Conservation (phyloP, 1,284 basidiomycete species). For the Papiliotrema laurentii region DNA sequence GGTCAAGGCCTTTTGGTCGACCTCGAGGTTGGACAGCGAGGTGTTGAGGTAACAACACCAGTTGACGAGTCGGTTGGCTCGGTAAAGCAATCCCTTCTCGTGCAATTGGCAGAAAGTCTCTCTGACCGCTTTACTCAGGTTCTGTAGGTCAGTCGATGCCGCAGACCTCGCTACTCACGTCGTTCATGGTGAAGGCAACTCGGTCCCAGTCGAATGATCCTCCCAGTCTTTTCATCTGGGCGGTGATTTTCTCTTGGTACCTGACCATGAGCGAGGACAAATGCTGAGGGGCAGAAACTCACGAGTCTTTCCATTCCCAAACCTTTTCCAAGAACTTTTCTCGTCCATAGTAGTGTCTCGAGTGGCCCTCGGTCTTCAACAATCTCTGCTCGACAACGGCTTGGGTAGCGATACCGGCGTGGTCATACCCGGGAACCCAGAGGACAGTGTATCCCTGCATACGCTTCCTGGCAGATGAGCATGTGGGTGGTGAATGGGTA, state of each 20-base stretch:
- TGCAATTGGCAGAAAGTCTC: constrained; percentile 89
- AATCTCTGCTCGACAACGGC: constrained; percentile 94
- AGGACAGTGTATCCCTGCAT: constrained; percentile 93
- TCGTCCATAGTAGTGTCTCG: constrained; percentile 88
- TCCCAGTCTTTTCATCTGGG: constrained; percentile 83
- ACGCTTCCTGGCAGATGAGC: constrained; percentile 63
- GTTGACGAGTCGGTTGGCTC: constrained; percentile 95
- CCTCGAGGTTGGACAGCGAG: constrained; percentile 94
- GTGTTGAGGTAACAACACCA: constrained; percentile 98
- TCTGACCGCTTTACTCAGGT: constrained; percentile 76
- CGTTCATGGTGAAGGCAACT: constrained; percentile 93
- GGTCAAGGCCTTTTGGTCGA: constrained; percentile 88
- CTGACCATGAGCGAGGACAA: constrained; percentile 4
- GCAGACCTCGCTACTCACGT: constrained; percentile 52
- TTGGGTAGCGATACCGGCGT: constrained; percentile 98
- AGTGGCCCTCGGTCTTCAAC: constrained; percentile 75
- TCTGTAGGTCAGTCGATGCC: constrained; percentile 47
- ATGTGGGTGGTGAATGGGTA: not conserved
- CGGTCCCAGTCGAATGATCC: constrained; percentile 93
- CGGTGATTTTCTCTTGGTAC: constrained; percentile 86
- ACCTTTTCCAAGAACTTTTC: constrained; percentile 90
- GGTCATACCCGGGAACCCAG: constrained; percentile 94
- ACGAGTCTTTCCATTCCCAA: constrained; percentile 97
- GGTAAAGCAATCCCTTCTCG: constrained; percentile 91
- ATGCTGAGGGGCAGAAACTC: constrained; percentile 33